Percentiles rank a stretch among this genome's conserved stretches.
Conservation (phyloP, 2,329 filamentous ascomycete species). For the Penicillium concentricum region DNA sequence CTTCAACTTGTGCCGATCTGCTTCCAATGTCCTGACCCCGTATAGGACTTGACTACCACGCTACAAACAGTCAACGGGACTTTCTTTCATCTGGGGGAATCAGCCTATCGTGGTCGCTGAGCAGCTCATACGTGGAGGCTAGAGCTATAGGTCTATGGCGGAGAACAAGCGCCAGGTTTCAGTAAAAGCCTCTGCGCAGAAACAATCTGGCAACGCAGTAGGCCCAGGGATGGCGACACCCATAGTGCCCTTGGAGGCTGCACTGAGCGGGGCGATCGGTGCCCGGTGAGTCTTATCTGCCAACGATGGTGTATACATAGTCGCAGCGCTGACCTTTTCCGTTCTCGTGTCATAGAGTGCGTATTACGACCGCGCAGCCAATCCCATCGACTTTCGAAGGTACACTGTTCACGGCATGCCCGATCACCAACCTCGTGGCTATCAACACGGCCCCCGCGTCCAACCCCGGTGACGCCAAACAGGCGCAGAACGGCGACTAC, state of each 20-base stretch:
- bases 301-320: background rate
- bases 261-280: slow-evolving; percentile 60
- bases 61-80: background rate
- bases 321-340: slow-evolving; percentile 2
- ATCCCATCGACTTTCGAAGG: slow-evolving; percentile 57
- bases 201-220: slow-evolving; percentile 36
- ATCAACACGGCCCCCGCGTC: slow-evolving; percentile 55
- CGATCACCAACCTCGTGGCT: slow-evolving; percentile 60
- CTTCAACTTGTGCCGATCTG: background rate
- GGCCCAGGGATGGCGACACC: slow-evolving; percentile 42
- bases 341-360: slow-evolving; percentile 47
- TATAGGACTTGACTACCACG: slow-evolving; percentile 5
- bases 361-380: slow-evolving; percentile 55
- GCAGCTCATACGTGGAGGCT: slow-evolving; percentile 1
- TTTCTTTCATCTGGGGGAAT: background rate
- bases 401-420: slow-evolving; percentile 61
- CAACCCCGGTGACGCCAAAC: slow-evolving; percentile 32
- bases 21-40: slow-evolving; percentile 11
- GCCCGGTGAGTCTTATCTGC: slow-evolving; percentile 51
- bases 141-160: slow-evolving; percentile 45
- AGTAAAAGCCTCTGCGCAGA: slow-evolving; percentile 47
- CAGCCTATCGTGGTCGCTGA: background rate
- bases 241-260: slow-evolving; percentile 52
- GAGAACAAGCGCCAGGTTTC: slow-evolving; percentile 59
- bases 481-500: slow-evolving; percentile 53